Percentiles rank a stretch among this genome's conserved stretches.
These are phyloP conservation scores for Populus nigra DNA, from an alignment of 345 rosid genomes.

Conservation along the genomic window DNA sequence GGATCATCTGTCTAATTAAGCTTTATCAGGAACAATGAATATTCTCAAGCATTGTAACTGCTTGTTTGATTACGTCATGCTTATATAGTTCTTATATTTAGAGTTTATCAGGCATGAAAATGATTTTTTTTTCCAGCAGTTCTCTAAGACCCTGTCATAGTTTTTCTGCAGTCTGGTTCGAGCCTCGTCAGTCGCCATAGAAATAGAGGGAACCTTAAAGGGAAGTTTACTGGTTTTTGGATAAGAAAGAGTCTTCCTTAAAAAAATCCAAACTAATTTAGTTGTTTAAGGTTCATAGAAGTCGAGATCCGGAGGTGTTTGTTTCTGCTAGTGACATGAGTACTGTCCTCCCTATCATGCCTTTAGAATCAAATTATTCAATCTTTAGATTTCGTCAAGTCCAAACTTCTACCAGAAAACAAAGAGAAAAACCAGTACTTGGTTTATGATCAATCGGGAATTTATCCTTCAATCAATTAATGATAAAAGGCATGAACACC, in stretches of 20 bases:
- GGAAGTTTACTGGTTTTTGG: neutral
- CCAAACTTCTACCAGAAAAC: neutral
- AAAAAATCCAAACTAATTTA: neutral
- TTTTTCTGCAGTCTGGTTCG: neutral
- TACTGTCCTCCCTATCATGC: neutral
- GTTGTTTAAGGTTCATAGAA: neutral
- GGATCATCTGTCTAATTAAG: neutral
- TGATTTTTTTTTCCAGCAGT: neutral
- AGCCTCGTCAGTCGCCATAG: neutral
- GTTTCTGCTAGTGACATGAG: neutral
- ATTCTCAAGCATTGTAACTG: neutral
- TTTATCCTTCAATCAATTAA: neutral
- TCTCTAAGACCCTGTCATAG: neutral
- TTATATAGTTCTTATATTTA: neutral
- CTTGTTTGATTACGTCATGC: neutral
- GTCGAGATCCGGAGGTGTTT: neutral
- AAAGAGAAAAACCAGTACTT: neutral
- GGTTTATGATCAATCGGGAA: neutral
- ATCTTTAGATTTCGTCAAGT: neutral
- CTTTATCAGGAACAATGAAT: neutral
- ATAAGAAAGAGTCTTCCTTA: neutral
- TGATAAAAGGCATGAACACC: neutral
- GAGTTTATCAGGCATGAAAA: neutral
- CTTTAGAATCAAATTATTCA: neutral
- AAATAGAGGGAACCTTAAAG: neutral